These are phyloP conservation scores for Omphalea diandra DNA, from an alignment of 441 rosid species.

Conservation along the genomic window DNA sequence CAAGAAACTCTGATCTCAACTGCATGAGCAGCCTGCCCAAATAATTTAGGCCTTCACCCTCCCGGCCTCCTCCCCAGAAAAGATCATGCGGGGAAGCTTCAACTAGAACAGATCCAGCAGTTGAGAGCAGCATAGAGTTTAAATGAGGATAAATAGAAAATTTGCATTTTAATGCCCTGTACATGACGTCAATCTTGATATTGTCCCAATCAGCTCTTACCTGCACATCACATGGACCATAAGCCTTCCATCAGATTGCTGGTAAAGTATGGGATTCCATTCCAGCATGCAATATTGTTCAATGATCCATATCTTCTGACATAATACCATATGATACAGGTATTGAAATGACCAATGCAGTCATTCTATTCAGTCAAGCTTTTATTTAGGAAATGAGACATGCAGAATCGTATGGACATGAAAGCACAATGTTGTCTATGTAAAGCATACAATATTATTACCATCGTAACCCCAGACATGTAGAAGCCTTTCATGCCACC, in stretches of 20 bases:
- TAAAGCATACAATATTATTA: not conserved
- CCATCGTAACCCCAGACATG: not conserved
- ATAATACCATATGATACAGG: not conserved
- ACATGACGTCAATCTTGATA: conserved; percentile 74
- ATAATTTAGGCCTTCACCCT: conserved; percentile 91
- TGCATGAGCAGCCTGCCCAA: conserved; percentile 84
- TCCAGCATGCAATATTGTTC: not conserved
- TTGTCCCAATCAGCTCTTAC: conserved; percentile 81
- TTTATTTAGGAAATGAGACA: not conserved
- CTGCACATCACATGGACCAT: conserved; percentile 34
- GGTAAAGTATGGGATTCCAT: not conserved
- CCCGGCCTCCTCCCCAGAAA: conserved; percentile 95
- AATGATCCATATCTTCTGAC: not conserved
- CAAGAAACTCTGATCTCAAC: conserved; percentile 76
- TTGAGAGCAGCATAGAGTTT: conserved; percentile 70
- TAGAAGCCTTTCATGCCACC: not conserved
- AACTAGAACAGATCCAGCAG: conserved; percentile 75
- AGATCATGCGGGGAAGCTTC: conserved; percentile 95
- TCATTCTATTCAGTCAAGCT: not conserved
- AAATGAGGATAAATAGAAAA: conserved; percentile 83
- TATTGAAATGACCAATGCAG: not conserved
- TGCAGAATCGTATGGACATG: not conserved
- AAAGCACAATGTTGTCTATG: not conserved
- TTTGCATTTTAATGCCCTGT: conserved; percentile 73
- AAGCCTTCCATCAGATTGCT: conserved; percentile 3